Evolutionary conservation across 2,329 filamentous ascomycete genomes (phyloP).

Genomic region (Fusarium heterosporum): DNA sequence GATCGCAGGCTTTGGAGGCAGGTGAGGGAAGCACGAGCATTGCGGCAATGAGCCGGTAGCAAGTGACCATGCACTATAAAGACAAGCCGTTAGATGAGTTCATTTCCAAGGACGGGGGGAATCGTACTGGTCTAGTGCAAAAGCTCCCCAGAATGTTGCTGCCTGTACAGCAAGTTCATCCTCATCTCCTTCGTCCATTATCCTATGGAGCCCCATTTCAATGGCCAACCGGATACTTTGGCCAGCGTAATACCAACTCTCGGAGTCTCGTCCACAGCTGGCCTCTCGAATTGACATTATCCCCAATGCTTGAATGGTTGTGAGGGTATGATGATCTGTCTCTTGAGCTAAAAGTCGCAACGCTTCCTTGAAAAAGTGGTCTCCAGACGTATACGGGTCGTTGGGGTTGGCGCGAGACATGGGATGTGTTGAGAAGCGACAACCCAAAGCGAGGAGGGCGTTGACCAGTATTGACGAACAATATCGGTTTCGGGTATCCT

Average conservation of each 20-base stretch:
- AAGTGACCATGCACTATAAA: conserved; percentile 70
- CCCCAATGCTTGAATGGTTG: conserved; percentile 79
- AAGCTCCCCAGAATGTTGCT: conserved; percentile 72
- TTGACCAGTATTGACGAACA: conserved; percentile 77
- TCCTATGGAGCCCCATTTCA: conserved; percentile 75
- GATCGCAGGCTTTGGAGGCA: conserved; percentile 70
- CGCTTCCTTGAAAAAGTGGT: conserved; percentile 80
- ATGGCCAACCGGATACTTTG: conserved; percentile 78
- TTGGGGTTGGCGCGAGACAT: conserved; percentile 71
- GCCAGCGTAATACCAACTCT: conserved; percentile 78
- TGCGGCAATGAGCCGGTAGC: conserved; percentile 71
- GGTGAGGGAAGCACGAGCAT: conserved; percentile 66
- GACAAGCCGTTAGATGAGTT: conserved; percentile 35
- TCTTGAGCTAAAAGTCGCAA: conserved; percentile 70
- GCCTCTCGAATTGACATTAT: conserved; percentile 82
- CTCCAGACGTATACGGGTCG: conserved; percentile 74
- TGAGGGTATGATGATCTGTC: conserved; percentile 70
- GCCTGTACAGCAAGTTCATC: conserved; percentile 69
- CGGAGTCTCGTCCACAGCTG: conserved; percentile 77
- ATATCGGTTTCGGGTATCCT: conserved; percentile 69
- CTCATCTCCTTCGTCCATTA: conserved; percentile 61
- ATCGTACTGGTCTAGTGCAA: conserved; percentile 73
- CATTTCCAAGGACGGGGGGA: not conserved
- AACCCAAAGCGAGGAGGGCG: conserved; percentile 73
- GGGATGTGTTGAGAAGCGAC: conserved; percentile 74